Evolutionary conservation across 192 early-diverging fungal genomes (phyloP).

Genomic region (Coemansia sp.): DNA sequence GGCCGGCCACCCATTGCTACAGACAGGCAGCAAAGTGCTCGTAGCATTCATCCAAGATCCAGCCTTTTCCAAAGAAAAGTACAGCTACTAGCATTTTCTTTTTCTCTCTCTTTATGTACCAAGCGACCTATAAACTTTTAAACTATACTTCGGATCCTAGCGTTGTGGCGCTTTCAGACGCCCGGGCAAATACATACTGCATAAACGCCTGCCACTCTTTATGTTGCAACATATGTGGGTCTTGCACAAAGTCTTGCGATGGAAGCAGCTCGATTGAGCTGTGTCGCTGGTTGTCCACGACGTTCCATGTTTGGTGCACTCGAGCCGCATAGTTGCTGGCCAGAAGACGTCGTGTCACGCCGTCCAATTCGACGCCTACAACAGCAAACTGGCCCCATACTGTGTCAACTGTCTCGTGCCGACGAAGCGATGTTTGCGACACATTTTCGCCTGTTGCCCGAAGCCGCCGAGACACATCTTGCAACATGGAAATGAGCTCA

Average conservation of each 20-base stretch:
- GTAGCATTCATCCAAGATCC: conserved; percentile 94
- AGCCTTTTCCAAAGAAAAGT: conserved; percentile 75
- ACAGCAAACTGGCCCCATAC: conserved; percentile 18
- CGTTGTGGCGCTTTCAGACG: not conserved
- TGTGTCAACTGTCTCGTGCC: conserved; percentile 21
- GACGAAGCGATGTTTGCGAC: conserved; percentile 4
- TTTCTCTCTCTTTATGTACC: not conserved
- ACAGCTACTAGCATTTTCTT: conserved; percentile 25
- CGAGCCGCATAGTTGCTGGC: conserved; percentile 5
- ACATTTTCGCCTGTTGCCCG: conserved; percentile 1
- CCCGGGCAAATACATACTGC: conserved; percentile 4
- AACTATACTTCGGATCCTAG: not conserved
- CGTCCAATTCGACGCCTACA: conserved; percentile 20
- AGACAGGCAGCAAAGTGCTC: conserved; percentile 93
- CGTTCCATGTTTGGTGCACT: conserved; percentile 38
- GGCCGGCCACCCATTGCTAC: conserved; percentile 93
- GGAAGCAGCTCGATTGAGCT: conserved; percentile 38
- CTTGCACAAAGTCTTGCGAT: not conserved
- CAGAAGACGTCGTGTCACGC: conserved; percentile 7
- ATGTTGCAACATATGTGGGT: not conserved
- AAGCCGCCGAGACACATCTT: conserved; percentile 9
- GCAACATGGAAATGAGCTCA: conserved; percentile 4
- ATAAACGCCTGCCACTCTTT: not conserved
- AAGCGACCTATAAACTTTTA: not conserved
- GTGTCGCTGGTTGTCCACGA: conserved; percentile 28